A percentile compares a stretch with the other conserved stretches of the same genome.
Conservation (phyloP, 331 rosid species). For the Quercus lobata region DNA sequence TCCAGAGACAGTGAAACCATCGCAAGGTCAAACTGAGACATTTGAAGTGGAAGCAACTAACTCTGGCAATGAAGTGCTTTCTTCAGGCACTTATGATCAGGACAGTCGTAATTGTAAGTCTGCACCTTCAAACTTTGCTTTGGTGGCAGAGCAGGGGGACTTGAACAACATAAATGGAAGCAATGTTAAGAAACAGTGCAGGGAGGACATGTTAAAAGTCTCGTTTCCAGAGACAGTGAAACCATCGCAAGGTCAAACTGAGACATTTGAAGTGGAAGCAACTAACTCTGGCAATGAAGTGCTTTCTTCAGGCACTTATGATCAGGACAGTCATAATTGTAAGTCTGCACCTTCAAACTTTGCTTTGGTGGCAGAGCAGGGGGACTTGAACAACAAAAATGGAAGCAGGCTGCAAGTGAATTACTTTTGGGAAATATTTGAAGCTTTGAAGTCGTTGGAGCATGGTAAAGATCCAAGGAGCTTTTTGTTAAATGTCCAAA, state of each 20-base stretch:
- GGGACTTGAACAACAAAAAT: not conserved
- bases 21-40: too few relatives aligned
- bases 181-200: not conserved
- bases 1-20: too few relatives aligned
- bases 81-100: not conserved
- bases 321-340: too few relatives aligned
- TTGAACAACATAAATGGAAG: not conserved
- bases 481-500: not conserved
- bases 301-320: not conserved
- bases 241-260: not conserved
- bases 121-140: not conserved
- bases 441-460: not conserved
- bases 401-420: not conserved
- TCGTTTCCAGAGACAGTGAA: constrained; percentile 16
- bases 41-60: not conserved
- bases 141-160: not conserved
- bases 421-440: constrained; percentile 6
- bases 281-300: not conserved
- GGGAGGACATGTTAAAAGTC: constrained; percentile 10
- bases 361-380: too few relatives aligned
- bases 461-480: not conserved
- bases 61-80: not conserved
- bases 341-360: too few relatives aligned
- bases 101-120: not conserved
- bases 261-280: not conserved